phyloP scores from a whole-genome alignment of 1,284 basidiomycete genomes.

The Fomitopsis pinicola region DNA sequence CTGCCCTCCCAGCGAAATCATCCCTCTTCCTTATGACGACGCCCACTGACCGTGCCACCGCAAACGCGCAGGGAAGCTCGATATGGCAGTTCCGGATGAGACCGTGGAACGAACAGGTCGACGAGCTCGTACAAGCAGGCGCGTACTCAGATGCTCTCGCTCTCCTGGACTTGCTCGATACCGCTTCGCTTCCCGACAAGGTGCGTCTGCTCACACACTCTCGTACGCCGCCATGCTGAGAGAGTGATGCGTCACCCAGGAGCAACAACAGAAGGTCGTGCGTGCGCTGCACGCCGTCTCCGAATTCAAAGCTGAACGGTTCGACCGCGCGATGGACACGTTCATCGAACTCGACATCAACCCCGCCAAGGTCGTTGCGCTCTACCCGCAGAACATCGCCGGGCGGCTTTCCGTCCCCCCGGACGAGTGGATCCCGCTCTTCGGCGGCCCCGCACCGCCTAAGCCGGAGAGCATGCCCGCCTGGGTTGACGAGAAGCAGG shows the following conservation, averaged over 20 bases:
- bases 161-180: conserved; percentile 72
- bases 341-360: conserved; percentile 90
- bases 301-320: conserved; percentile 67
- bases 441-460: conserved; percentile 65
- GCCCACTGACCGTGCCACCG: conserved; percentile 64
- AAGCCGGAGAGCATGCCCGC: conserved; percentile 12
- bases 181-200: conserved; percentile 62
- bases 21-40: conserved; percentile 69
- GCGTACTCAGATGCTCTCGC: conserved; percentile 80
- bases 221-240: background rate
- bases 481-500: conserved; percentile 16
- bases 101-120: conserved; percentile 78
- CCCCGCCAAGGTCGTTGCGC: conserved; percentile 88
- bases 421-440: conserved; percentile 80
- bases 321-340: conserved; percentile 77
- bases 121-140: conserved; percentile 74
- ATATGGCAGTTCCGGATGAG: conserved; percentile 77
- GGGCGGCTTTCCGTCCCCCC: conserved; percentile 72
- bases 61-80: conserved; percentile 63
- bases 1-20: conserved; percentile 48
- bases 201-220: conserved; percentile 29
- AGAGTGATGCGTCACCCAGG: background rate
- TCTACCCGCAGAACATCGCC: conserved; percentile 81
- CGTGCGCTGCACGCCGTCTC: conserved; percentile 73
- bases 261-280: conserved; percentile 45